Evolutionary conservation across 148 eudicot genomes (phyloP).

Genomic region (Suaeda aralocaspica): DNA sequence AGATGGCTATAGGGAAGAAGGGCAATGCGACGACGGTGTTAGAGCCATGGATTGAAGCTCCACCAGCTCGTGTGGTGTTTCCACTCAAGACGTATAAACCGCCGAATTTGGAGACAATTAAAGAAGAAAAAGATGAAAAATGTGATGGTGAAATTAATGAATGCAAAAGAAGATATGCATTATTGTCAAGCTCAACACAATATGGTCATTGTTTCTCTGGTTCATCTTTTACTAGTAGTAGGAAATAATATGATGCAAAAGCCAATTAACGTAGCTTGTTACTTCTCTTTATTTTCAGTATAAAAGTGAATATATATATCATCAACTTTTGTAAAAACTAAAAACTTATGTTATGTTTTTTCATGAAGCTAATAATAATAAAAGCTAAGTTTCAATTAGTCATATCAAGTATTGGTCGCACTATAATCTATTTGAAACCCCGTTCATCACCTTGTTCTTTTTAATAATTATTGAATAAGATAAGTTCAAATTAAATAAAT

Average conservation of each 20-base stretch:
- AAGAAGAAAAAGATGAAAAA: slow-evolving; percentile 8
- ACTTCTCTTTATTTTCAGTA: no score
- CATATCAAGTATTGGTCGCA: no score
- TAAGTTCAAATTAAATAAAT: no score
- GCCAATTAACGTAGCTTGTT: no score
- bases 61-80: neutral
- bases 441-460: no score
- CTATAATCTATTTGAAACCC: no score
- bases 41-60: slow-evolving; percentile 13
- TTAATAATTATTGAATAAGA: no score
- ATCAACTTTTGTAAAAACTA: no score
- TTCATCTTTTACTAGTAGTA: neutral
- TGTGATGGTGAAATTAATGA: neutral
- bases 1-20: slow-evolving; percentile 4
- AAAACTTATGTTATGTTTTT: no score
- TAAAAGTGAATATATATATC: no score
- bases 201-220: neutral
- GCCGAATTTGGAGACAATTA: slow-evolving; percentile 12
- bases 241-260: neutral
- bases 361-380: no score
- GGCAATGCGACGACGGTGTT: neutral
- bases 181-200: neutral
- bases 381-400: no score
- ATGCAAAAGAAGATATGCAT: neutral
- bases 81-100: slow-evolving; percentile 3